Evolutionary conservation across 176 grass and related monocot species (phyloP), one percentile per base, ranked within the genome.

Genomic region (Zizania latifolia): DNA sequence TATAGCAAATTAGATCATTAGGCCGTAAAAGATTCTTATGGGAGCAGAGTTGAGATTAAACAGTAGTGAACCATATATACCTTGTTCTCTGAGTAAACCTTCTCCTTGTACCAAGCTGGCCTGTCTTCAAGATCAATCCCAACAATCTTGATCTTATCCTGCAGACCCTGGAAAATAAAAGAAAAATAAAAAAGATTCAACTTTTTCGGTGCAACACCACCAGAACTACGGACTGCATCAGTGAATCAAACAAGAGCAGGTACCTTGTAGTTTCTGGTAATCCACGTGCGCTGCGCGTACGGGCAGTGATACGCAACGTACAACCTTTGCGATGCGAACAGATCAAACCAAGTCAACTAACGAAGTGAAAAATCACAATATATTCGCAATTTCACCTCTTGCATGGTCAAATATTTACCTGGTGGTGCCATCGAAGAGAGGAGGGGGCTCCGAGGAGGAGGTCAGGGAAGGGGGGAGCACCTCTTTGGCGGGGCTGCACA

Each of bases 91-190:
- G 94, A 78, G 72, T 97, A 93, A 89, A 97, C 66, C 68, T 93
- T 98, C 78, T 98, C 95, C 82, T 92, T 98, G 79, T 98, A 98
- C 95, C 95, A 98, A 30, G 91, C 36, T 6, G 91, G 95, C 30
- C 84, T 86, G 81, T 93, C 78, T 82, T 74, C 81, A 30, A 98
- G 79, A 91, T 94, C 82, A 44, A 88, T 88, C 4, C 71, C 81
- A 13, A 89, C 76, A 61, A 86, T 65, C 65, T 86, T 78, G 37
- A 94, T 78, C 71, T 88, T 75, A 29, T 86, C 88, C 45, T 91
- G 82, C 58, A 90, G 74, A 53, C 86, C 85, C 88, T 94, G 82
- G 29, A 71, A 1, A 84, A 45, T 58, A 62, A 14, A 60, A 28
- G 0, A 46, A 15, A 27, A 7, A n/a, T 0, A 14, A 15, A 78